Conservation (phyloP, 2,329 filamentous ascomycete species). For the Colletotrichum coccodes region DNA sequence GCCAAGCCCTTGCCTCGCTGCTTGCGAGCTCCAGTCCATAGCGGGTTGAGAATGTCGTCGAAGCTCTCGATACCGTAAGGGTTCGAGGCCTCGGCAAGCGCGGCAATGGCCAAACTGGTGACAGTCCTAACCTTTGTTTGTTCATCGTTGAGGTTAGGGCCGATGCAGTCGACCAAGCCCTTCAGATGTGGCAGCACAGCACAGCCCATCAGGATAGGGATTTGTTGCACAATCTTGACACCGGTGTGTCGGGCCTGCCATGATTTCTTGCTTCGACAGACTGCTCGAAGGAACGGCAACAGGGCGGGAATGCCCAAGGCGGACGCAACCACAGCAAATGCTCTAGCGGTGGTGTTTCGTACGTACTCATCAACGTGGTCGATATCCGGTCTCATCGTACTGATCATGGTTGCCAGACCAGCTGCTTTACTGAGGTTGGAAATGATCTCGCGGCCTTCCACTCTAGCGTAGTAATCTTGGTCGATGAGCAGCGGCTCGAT, state of each 20-base stretch:
- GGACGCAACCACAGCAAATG: conserved; percentile 96
- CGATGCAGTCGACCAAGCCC: conserved; percentile 95
- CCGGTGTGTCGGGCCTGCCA: conserved; percentile 98
- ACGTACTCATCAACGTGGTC: conserved; percentile 99
- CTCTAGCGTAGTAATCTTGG: conserved; percentile 98
- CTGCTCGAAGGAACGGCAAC: conserved; percentile 92
- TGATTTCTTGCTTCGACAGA: conserved; percentile 98
- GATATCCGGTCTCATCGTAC: conserved; percentile 98
- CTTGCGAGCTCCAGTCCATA: conserved; percentile 96
- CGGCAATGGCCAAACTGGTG: conserved; percentile 93
- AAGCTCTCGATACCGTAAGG: conserved; percentile 99
- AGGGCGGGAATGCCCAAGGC: conserved; percentile 95
- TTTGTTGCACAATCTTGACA: conserved; percentile 99
- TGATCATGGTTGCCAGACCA: conserved; percentile 98
- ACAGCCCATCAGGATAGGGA: conserved; percentile 98
- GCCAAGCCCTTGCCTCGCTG: conserved; percentile 96
- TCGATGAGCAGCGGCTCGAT: conserved; percentile 99
- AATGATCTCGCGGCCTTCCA: conserved; percentile 98
- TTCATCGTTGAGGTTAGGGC: conserved; percentile 94
- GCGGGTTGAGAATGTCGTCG: conserved; percentile 94
- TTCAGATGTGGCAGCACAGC: conserved; percentile 95
- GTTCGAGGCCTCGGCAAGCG: conserved; percentile 93
- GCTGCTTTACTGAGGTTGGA: conserved; percentile 97
- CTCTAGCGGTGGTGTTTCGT: conserved; percentile 94
- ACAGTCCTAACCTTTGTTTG: conserved; percentile 98